A percentile compares a stretch with the other conserved stretches of the same genome.
phyloP scores from a whole-genome alignment of 164 flowering plant species.

The Berberis thunbergii region DNA sequence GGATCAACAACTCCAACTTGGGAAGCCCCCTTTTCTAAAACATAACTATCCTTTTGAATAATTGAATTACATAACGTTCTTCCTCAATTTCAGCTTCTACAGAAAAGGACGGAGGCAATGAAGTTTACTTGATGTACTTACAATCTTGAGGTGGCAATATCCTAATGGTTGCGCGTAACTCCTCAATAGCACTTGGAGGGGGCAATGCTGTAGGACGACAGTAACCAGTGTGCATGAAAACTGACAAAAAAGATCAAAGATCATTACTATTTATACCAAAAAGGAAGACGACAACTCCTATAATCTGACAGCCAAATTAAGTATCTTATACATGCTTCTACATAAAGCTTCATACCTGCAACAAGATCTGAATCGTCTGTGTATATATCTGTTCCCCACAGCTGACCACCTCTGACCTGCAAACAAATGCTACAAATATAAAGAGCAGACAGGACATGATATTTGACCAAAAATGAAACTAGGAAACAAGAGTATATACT shows the following conservation, averaged over 20 bases:
- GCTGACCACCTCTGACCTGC: conserved; percentile 96
- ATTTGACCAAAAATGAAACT: neutral
- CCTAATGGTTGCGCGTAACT: conserved; percentile 74
- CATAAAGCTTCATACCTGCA: conserved; percentile 55
- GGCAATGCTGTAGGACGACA: conserved; percentile 90
- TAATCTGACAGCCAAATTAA: neutral
- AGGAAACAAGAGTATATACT: too few relatives aligned
- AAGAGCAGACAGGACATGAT: neutral
- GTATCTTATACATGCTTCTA: neutral
- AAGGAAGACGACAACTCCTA: neutral
- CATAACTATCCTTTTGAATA: too few relatives aligned
- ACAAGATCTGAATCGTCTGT: conserved; percentile 99
- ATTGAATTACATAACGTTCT: neutral
- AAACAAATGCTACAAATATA: conserved; percentile 12
- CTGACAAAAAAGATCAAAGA: conserved; percentile 31
- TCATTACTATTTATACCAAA: conserved; percentile 1
- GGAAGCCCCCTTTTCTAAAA: too few relatives aligned
- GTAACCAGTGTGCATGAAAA: conserved; percentile 98
- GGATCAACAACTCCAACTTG: too few relatives aligned
- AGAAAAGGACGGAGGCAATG: neutral
- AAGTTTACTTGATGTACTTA: conserved; percentile 22
- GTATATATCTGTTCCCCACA: conserved; percentile 98
- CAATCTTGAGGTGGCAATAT: conserved; percentile 92
- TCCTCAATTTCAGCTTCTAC: conserved; percentile 3
- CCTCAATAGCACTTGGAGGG: conserved; percentile 83